phyloP scores from a whole-genome alignment of 2,329 filamentous ascomycete genomes.

The Diaporthe capsici region DNA sequence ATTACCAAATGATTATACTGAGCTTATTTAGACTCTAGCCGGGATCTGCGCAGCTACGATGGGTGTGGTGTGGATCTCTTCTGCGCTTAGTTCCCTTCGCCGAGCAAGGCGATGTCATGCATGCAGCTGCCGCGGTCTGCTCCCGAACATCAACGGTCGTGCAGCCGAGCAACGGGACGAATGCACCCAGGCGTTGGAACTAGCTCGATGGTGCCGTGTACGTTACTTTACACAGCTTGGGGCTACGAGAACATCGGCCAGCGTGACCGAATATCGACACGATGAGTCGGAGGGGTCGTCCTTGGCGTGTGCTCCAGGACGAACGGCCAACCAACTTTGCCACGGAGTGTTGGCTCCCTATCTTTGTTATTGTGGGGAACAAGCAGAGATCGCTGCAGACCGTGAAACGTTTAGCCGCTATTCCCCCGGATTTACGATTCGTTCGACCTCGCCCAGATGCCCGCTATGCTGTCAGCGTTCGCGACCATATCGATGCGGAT shows the following conservation, averaged over 20 bases:
- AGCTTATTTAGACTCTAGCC: slow-evolving; percentile 34
- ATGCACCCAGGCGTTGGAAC: not conserved
- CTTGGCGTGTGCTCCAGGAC: not conserved
- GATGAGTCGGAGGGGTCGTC: not conserved
- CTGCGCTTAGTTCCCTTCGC: slow-evolving; percentile 5
- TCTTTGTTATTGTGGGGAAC: not conserved
- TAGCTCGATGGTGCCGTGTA: not conserved
- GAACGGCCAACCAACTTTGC: not conserved
- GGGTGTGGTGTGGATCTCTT: slow-evolving; percentile 11
- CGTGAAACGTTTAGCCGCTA: slow-evolving; percentile 14
- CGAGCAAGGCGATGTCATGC: slow-evolving; percentile 11
- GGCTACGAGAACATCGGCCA: too few species aligned
- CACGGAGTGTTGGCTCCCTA: slow-evolving; percentile 6
- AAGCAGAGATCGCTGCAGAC: not conserved
- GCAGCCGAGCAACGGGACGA: not conserved
- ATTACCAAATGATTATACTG: slow-evolving; percentile 38
- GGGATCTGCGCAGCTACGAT: not conserved
- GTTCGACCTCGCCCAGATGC: not conserved
- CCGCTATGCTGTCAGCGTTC: not conserved
- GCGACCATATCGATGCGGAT: not conserved
- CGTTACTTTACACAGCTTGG: not conserved
- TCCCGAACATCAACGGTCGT: slow-evolving; percentile 4
- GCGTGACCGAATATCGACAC: not conserved
- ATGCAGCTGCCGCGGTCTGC: slow-evolving; percentile 19
- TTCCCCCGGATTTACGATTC: slow-evolving; percentile 23